These are phyloP conservation scores for Naganishia sp. DNA, from an alignment of 1,284 basidiomycete species.

Conservation along the genomic window DNA sequence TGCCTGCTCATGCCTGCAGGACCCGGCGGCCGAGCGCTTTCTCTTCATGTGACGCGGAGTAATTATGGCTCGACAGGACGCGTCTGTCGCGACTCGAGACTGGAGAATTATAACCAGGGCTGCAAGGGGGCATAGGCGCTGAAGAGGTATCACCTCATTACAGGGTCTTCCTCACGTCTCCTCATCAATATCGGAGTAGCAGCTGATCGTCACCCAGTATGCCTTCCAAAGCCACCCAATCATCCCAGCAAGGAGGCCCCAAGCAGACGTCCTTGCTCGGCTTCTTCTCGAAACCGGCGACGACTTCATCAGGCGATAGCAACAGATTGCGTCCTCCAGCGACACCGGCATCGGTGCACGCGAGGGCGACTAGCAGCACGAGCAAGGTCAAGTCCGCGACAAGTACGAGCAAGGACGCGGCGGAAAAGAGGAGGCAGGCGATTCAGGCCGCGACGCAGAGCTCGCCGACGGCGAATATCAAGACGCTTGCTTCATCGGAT, in stretches of 20 bases:
- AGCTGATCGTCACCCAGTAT: slow-evolving; percentile 14
- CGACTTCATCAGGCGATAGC: slow-evolving; percentile 23
- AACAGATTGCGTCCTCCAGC: slow-evolving; percentile 34
- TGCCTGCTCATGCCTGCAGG: no score
- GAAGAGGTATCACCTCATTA: no score
- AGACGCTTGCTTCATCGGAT: slow-evolving; percentile 11
- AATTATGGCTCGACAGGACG: no score
- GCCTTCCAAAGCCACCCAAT: slow-evolving; percentile 11
- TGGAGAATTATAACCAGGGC: no score
- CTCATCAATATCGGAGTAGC: no score
- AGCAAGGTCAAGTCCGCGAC: background rate
- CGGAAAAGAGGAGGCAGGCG: slow-evolving; percentile 13
- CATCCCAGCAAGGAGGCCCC: slow-evolving; percentile 12
- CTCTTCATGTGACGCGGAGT: no score
- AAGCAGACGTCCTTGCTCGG: slow-evolving; percentile 54
- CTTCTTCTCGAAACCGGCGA: slow-evolving; percentile 50
- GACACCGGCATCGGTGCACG: slow-evolving; percentile 41
- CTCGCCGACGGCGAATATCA: slow-evolving; percentile 37
- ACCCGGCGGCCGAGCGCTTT: no score
- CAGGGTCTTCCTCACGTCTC: background rate
- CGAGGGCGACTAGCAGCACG: slow-evolving; percentile 32
- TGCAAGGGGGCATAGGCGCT: no score
- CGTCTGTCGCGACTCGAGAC: no score
- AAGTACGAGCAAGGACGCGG: slow-evolving; percentile 21
- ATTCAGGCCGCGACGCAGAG: slow-evolving; percentile 10